phyloP scores from a whole-genome alignment of 345 rosid genomes.

The Mercurialis annua region DNA sequence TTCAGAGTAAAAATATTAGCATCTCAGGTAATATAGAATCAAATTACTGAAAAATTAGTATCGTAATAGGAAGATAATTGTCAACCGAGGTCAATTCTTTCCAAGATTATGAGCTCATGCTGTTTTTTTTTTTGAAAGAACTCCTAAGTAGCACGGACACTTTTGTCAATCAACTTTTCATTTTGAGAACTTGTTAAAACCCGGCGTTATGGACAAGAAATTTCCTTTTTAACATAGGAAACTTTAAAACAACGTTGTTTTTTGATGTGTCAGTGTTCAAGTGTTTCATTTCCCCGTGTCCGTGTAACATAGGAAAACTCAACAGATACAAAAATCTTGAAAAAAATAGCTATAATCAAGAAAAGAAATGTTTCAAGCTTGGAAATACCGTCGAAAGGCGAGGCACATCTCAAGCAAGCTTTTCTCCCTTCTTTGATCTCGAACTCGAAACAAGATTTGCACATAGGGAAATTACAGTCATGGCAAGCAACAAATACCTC shows the following conservation, averaged over 20 bases:
- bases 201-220: background rate
- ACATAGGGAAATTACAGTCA: slow-evolving; percentile 83
- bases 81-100: background rate
- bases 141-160: background rate
- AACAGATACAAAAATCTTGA: background rate
- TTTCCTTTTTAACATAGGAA: no score
- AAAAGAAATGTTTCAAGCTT: slow-evolving; percentile 1
- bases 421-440: slow-evolving; percentile 81
- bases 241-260: no score
- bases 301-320: background rate
- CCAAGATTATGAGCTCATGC: background rate
- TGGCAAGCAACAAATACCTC: slow-evolving; percentile 75
- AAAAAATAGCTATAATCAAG: background rate
- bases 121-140: no score
- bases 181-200: background rate
- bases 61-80: background rate
- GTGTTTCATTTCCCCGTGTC: no score
- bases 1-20: slow-evolving; percentile 10
- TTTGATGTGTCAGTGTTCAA: no score
- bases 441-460: slow-evolving; percentile 79
- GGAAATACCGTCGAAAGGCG: slow-evolving; percentile 60
- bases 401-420: slow-evolving; percentile 75
- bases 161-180: background rate
- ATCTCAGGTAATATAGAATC: background rate
- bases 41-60: background rate